These are phyloP conservation scores for Globisporangium paddicum DNA, from an alignment of 352 stramenopile species.

Conservation along the genomic window DNA sequence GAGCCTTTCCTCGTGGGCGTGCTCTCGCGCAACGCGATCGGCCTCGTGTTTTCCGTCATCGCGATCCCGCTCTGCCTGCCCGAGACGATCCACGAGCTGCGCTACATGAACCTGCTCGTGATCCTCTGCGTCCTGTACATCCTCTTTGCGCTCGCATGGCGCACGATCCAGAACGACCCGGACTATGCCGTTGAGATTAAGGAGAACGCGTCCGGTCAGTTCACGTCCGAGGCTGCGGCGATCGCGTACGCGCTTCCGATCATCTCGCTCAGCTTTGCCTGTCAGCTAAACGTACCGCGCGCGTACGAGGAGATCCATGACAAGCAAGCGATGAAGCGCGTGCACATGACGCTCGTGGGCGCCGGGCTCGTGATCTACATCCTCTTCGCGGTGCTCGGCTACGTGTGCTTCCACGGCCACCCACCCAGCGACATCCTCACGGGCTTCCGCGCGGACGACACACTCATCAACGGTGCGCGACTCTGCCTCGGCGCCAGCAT, in stretches of 20 bases:
- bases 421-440: slow-evolving; percentile 85
- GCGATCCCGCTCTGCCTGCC: slow-evolving; percentile 75
- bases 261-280: slow-evolving; percentile 76
- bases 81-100: slow-evolving; percentile 80
- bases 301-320: slow-evolving; percentile 77
- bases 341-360: slow-evolving; percentile 56
- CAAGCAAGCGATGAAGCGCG: slow-evolving; percentile 59
- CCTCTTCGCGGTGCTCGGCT: slow-evolving; percentile 62
- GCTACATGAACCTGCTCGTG: slow-evolving; percentile 75
- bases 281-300: slow-evolving; percentile 77
- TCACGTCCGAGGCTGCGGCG: slow-evolving; percentile 50
- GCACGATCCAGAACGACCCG: slow-evolving; percentile 38
- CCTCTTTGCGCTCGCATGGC: slow-evolving; percentile 52
- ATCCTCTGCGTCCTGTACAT: slow-evolving; percentile 81
- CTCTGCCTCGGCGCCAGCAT: slow-evolving; percentile 69
- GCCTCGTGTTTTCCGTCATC: slow-evolving; percentile 56
- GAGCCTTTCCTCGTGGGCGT: slow-evolving; percentile 59
- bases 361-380: slow-evolving; percentile 59
- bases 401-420: slow-evolving; percentile 74
- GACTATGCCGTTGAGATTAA: slow-evolving; percentile 33
- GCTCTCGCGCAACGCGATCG: slow-evolving; percentile 58
- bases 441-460: slow-evolving; percentile 61
- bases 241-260: slow-evolving; percentile 75
- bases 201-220: slow-evolving; percentile 40
- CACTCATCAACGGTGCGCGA: slow-evolving; percentile 72